Evolutionary conservation across 2,329 filamentous ascomycete species (phyloP).

Genomic region (Microcyclosporella mali): DNA sequence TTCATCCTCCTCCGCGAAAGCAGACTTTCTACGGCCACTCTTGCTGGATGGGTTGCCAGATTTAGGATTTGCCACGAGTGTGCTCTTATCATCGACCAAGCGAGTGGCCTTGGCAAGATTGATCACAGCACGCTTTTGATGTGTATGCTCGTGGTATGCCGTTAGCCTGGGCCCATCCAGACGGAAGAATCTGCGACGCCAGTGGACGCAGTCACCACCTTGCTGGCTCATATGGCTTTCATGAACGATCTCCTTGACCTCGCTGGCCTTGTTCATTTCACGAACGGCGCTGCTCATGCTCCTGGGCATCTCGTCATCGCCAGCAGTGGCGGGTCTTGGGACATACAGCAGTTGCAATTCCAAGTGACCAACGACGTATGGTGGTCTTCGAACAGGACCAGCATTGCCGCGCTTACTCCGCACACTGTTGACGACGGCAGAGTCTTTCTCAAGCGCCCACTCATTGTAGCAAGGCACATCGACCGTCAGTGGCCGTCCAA

Average conservation of each 20-base stretch:
- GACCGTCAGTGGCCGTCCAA: conserved; percentile 77
- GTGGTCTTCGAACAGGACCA: conserved; percentile 69
- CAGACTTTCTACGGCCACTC: conserved; percentile 68
- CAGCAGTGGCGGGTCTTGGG: conserved; percentile 77
- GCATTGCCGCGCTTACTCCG: conserved; percentile 67
- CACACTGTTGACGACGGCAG: conserved; percentile 70
- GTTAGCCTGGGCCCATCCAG: conserved; percentile 85
- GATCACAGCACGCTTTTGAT: conserved; percentile 93
- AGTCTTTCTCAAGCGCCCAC: conserved; percentile 82
- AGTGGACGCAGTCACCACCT: conserved; percentile 97
- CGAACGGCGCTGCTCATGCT: conserved; percentile 96
- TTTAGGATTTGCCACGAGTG: conserved; percentile 71
- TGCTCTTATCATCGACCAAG: conserved; percentile 83
- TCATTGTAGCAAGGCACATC: conserved; percentile 97
- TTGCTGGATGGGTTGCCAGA: conserved; percentile 55
- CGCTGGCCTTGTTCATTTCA: conserved; percentile 86
- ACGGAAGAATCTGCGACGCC: conserved; percentile 96
- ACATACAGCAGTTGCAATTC: conserved; percentile 93
- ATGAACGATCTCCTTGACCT: conserved; percentile 64
- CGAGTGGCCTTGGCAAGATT: conserved; percentile 90
- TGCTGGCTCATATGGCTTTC: conserved; percentile 93
- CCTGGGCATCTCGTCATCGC: conserved; percentile 97
- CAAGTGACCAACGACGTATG: conserved; percentile 94
- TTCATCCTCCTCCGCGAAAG: conserved; percentile 96
- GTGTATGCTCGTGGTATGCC: conserved; percentile 90